These are phyloP conservation scores for Mycena venus DNA, from an alignment of 768 basidiomycete species.

Conservation along the genomic window DNA sequence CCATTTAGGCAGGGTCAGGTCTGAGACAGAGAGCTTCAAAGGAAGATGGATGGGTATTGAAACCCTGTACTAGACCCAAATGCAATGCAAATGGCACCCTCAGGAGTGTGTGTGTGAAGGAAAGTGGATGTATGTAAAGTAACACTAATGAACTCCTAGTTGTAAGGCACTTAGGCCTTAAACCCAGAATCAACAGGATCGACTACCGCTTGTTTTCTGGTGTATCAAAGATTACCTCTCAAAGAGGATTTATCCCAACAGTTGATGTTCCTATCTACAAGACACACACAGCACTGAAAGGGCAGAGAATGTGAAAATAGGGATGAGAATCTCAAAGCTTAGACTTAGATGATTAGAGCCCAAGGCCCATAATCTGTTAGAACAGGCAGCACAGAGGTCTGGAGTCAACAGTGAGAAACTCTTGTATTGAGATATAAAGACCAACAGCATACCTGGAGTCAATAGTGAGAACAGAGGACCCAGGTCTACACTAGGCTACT, in stretches of 20 bases:
- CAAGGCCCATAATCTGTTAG: not conserved
- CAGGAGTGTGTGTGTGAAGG: too few species aligned
- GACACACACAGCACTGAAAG: not conserved
- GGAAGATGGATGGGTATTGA: too few species aligned
- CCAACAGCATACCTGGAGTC: not conserved
- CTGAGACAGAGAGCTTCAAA: too few species aligned
- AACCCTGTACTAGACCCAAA: too few species aligned
- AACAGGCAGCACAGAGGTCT: not conserved
- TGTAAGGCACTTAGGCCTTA: not conserved
- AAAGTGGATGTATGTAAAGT: not conserved
- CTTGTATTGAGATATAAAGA: not conserved
- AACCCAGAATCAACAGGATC: not conserved
- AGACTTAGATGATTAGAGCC: not conserved
- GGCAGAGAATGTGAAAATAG: not conserved
- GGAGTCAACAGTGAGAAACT: slow-evolving; percentile 9
- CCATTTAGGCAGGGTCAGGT: too few species aligned
- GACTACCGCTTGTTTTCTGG: not conserved
- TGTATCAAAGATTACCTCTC: not conserved
- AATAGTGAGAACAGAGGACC: not conserved
- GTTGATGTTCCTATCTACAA: slow-evolving; percentile 1
- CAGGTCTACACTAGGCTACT: not conserved
- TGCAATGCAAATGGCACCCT: too few species aligned
- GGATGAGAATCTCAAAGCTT: not conserved
- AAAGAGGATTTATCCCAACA: not conserved
- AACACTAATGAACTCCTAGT: not conserved